Base-by-base conservation (phyloP, 2,329 filamentous ascomycete genomes). In the Aureobasidium sp. region DNA sequence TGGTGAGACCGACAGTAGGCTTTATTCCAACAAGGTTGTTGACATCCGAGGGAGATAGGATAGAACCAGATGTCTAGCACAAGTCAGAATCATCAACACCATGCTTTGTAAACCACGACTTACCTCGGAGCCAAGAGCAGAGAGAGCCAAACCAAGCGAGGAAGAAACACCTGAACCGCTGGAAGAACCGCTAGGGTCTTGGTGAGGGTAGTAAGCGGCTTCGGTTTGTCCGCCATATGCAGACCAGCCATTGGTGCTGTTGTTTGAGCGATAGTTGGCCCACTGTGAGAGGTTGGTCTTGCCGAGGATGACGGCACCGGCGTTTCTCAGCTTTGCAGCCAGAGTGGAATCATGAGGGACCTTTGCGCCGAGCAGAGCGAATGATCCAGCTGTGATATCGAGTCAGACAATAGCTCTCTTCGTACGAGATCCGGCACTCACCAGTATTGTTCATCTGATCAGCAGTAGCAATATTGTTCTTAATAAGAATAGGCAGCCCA, bases 11-110 rank as follows among this genome's bases (percentile, higher is more conserved):
- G 1, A 87, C 82, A 0, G 84, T 86, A 1, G 85, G 84, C 68
- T 85, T 86, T 69, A 89, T 84, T 1, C 84, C 86, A 0, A 87
- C 85, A 1, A 88, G 69, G 60, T 85, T 86, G 73, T 82, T 87
- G 5, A 73, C 65, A 25, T 77, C 67, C 19, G 73, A 74, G 0
- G 87, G 86, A 10, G 76, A 77, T 4, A 87, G 68, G 58, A 89
- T 87, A 19, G 81, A 85, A 3, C 85, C 86, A 62, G 78, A 77
- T 0, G 86, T 88, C 70, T 77, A 29, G 27, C 10, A n/a, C 17
- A 13, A 23, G 33, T 57, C 33, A 33, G 38, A n/a, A 21, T 15
- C 19, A n/a, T 27, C 35, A 29, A 23, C 42, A 29, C 25, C 17
- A 17, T 38, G n/a, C 29, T 15, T 11, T 11, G 15, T 15, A n/a